These are phyloP conservation scores for Iris macrosiphon DNA, from an alignment of 106 monocot genomes.

Conservation along the genomic window DNA sequence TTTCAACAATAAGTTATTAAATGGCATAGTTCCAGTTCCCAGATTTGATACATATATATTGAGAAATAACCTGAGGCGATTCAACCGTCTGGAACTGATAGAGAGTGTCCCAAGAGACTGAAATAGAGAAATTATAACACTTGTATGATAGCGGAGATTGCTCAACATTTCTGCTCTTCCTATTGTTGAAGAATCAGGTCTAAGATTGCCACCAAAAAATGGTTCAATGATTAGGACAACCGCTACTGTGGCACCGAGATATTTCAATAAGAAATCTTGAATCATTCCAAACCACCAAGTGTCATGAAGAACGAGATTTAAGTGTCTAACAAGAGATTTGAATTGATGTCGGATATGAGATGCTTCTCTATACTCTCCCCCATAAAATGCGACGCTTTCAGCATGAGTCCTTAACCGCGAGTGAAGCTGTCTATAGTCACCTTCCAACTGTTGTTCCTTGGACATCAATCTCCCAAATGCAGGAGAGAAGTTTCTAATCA, in stretches of 20 bases:
- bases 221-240: constrained; percentile 97
- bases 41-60: constrained; percentile 4
- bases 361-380: constrained; percentile 87
- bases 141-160: constrained; percentile 98
- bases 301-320: constrained; percentile 78
- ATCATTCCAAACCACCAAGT: constrained; percentile 99
- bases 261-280: constrained; percentile 96
- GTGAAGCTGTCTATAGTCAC: constrained; percentile 96
- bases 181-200: constrained; percentile 86
- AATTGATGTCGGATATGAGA: constrained; percentile 70
- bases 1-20: background rate
- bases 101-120: constrained; percentile 95
- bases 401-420: constrained; percentile 89
- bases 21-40: background rate
- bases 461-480: constrained; percentile 96
- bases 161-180: constrained; percentile 99
- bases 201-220: constrained; percentile 93
- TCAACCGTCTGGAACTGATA: constrained; percentile 71
- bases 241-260: constrained; percentile 94
- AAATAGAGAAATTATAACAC: constrained; percentile 96
- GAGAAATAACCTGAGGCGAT: constrained; percentile 73
- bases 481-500: constrained; percentile 91
- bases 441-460: constrained; percentile 95
- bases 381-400: constrained; percentile 98
- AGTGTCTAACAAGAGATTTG: constrained; percentile 60